A percentile compares a stretch with the other conserved stretches of the same genome.
Conservation (phyloP, 306 rosid species). For the Fragaria nilgerrensis region DNA sequence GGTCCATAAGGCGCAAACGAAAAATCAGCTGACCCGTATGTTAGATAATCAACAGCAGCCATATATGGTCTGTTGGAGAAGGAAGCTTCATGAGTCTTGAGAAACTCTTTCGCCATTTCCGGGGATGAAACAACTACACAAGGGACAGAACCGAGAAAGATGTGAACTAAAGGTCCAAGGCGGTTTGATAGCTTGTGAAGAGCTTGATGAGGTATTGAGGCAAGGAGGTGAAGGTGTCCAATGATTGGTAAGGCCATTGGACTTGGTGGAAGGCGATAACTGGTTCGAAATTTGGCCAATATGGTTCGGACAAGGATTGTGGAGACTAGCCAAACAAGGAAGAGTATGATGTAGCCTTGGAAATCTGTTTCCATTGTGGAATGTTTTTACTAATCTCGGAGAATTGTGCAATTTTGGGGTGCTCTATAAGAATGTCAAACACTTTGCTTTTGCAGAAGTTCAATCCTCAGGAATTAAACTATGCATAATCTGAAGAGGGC, state of each 20-base stretch:
- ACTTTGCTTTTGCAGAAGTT: neutral
- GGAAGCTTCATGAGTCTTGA: constrained; percentile 35
- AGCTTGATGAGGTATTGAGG: constrained; percentile 42
- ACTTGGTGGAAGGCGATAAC: constrained; percentile 34
- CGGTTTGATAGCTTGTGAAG: constrained; percentile 38
- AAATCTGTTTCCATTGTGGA: constrained; percentile 37
- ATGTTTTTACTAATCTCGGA: neutral
- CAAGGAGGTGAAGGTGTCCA: constrained; percentile 48
- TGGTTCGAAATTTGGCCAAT: constrained; percentile 22
- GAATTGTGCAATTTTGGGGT: neutral
- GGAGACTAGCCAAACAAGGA: constrained; percentile 36
- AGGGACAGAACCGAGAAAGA: constrained; percentile 40
- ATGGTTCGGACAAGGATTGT: constrained; percentile 28
- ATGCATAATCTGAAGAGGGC: neutral
- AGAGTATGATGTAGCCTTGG: constrained; percentile 36
- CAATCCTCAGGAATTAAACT: neutral
- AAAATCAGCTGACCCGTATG: constrained; percentile 40
- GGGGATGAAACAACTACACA: constrained; percentile 36
- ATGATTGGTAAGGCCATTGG: constrained; percentile 38
- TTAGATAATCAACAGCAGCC: constrained; percentile 28
- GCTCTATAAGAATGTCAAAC: neutral
- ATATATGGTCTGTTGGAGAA: constrained; percentile 28
- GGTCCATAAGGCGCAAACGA: constrained; percentile 44
- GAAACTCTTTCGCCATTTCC: constrained; percentile 40
- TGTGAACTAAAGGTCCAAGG: constrained; percentile 33